These are phyloP conservation scores for Didymella lethalis DNA, from an alignment of 2,329 filamentous ascomycete genomes.

Conservation along the genomic window DNA sequence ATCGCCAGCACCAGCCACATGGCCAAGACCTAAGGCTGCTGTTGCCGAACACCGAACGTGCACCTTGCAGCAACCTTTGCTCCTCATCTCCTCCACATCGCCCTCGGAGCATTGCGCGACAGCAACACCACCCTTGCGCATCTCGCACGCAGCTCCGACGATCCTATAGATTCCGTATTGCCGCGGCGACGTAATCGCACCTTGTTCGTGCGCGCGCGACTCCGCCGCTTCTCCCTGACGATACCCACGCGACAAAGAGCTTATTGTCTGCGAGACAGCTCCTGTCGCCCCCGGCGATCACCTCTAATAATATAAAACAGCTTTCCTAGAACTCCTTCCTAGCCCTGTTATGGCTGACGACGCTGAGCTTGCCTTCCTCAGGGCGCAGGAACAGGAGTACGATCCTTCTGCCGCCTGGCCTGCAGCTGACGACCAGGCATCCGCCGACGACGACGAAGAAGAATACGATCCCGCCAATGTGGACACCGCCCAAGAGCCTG, in stretches of 20 bases:
- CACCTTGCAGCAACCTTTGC: slow-evolving; percentile 15
- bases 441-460: slow-evolving; percentile 49
- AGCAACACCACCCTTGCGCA: slow-evolving; percentile 21
- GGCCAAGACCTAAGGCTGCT: slow-evolving; percentile 18
- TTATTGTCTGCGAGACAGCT: slow-evolving; percentile 28
- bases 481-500: slow-evolving; percentile 27
- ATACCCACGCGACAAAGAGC: slow-evolving; percentile 37
- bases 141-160: slow-evolving; percentile 12
- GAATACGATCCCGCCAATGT: slow-evolving; percentile 50
- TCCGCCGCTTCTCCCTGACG: slow-evolving; percentile 15
- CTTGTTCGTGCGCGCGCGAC: slow-evolving; percentile 19
- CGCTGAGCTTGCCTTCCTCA: slow-evolving; percentile 62
- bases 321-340: slow-evolving; percentile 2
- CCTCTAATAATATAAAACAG: slow-evolving; percentile 25
- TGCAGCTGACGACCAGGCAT: slow-evolving; percentile 55
- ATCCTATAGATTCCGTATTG: not conserved
- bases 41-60: slow-evolving; percentile 18
- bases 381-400: slow-evolving; percentile 55
- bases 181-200: slow-evolving; percentile 12
- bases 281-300: slow-evolving; percentile 9
- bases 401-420: slow-evolving; percentile 52
- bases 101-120: slow-evolving; percentile 27
- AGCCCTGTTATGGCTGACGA: slow-evolving; percentile 62
- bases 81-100: slow-evolving; percentile 21
- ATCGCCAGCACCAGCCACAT: slow-evolving; percentile 27